A percentile compares a stretch with the other conserved stretches of the same genome.
phyloP scores from a whole-genome alignment of 1,284 basidiomycete genomes.

The Moesziomyces parantarcticus region DNA sequence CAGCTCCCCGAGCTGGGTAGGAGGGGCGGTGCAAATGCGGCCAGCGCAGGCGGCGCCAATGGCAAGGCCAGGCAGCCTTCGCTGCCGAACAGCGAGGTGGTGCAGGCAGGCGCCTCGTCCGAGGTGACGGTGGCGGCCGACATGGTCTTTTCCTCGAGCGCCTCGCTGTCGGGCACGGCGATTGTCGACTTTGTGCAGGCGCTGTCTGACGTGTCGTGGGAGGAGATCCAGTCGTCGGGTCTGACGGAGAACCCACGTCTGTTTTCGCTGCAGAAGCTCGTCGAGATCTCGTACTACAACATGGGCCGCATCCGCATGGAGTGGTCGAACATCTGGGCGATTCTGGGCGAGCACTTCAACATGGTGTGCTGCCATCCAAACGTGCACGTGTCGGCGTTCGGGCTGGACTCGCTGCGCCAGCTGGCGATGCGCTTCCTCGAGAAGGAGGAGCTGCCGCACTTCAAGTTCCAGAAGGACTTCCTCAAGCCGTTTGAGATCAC shows the following conservation, averaged over 20 bases:
- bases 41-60: conserved; percentile 13
- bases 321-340: conserved; percentile 98
- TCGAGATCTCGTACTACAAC: conserved; percentile 99
- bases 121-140: conserved; percentile 99
- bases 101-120: conserved; percentile 94
- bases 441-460: conserved; percentile 97
- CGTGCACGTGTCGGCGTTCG: conserved; percentile 95
- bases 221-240: conserved; percentile 97
- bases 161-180: conserved; percentile 91
- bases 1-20: conserved; percentile 83
- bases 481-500: conserved; percentile 97
- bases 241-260: conserved; percentile 86
- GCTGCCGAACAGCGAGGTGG: conserved; percentile 85
- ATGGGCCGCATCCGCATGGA: conserved; percentile 98
- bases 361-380: conserved; percentile 99
- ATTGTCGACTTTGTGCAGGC: conserved; percentile 98
- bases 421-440: conserved; percentile 98
- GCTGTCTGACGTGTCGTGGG: conserved; percentile 97
- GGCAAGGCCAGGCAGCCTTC: conserved; percentile 24
- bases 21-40: conserved; percentile 67
- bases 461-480: conserved; percentile 99
- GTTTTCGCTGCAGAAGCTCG: conserved; percentile 97
- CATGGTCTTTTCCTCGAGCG: conserved; percentile 97
- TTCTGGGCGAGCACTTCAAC: conserved; percentile 98
- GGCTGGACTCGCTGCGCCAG: conserved; percentile 95